phyloP scores from a whole-genome alignment of 169 alveolate genomes.

The Cryptosporidium meleagridis region DNA sequence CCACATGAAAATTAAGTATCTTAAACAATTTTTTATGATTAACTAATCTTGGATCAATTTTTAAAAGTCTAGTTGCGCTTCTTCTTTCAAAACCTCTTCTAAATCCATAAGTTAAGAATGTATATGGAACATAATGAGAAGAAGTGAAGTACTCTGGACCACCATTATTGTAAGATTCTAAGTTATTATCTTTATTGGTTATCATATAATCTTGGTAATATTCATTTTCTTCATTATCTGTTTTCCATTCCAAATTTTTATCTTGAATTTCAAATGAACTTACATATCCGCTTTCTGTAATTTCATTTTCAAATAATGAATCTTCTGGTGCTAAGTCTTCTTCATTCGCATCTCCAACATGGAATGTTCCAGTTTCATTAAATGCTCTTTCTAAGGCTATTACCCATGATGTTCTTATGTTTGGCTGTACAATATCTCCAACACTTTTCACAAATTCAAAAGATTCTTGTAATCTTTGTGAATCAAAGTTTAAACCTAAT shows the following conservation, averaged over 20 bases:
- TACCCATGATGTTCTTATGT: constrained; percentile 63
- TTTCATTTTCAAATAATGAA: neutral
- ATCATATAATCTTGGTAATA: neutral
- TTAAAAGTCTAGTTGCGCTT: constrained; percentile 10
- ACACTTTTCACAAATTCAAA: constrained; percentile 64
- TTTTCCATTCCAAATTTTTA: constrained; percentile 1
- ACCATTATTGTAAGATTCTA: neutral
- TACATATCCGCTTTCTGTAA: neutral
- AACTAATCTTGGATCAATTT: constrained; percentile 2
- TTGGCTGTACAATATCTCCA: constrained; percentile 67
- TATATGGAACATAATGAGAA: constrained; percentile 31
- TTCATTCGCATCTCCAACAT: constrained; percentile 13
- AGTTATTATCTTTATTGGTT: neutral
- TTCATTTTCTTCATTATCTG: neutral
- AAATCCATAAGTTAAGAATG: constrained; percentile 60
- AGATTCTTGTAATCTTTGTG: constrained; percentile 45
- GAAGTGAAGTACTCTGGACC: neutral
- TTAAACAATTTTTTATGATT: neutral
- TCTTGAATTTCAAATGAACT: neutral
- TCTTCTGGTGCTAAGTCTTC: constrained; percentile 19
- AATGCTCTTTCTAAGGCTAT: constrained; percentile 50
- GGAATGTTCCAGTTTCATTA: constrained; percentile 47
- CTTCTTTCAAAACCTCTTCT: constrained; percentile 49
- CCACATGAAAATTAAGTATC: constrained; percentile 24
- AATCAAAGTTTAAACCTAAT: neutral